Conservation (phyloP, 2,329 filamentous ascomycete genomes). For the Aspergillus viridinutans region DNA sequence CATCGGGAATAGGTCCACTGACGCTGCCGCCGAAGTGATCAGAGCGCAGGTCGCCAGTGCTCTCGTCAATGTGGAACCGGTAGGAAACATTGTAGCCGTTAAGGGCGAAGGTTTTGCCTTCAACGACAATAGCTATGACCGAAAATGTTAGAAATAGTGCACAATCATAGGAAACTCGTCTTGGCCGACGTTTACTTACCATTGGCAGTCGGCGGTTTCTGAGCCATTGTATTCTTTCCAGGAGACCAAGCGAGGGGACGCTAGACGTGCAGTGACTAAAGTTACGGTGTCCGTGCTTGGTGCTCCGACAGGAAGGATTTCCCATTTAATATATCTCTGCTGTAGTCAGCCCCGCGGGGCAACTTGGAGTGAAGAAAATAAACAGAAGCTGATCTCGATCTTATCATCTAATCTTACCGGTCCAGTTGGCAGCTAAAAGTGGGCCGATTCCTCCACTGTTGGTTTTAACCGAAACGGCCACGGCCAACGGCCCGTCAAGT, state of each 20-base stretch:
- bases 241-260: neutral
- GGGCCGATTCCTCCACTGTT: neutral
- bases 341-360: neutral
- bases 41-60: slow-evolving; percentile 53
- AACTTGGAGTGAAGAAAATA: too few species aligned
- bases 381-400: too few species aligned
- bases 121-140: slow-evolving; percentile 48
- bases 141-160: neutral
- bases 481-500: neutral
- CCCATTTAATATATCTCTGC: neutral
- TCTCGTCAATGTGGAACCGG: slow-evolving; percentile 58
- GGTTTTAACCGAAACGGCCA: neutral
- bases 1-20: slow-evolving; percentile 49
- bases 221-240: neutral
- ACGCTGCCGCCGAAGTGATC: slow-evolving; percentile 60
- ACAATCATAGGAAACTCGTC: too few species aligned
- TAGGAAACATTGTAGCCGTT: slow-evolving; percentile 57
- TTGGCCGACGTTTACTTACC: neutral
- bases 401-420: too few species aligned
- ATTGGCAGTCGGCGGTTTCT: neutral
- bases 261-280: too few species aligned
- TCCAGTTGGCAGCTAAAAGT: too few species aligned
- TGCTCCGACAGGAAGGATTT: too few species aligned
- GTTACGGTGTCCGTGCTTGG: too few species aligned
- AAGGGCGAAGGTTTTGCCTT: slow-evolving; percentile 54